A percentile compares a stretch with the other conserved stretches of the same genome.
Conservation (phyloP, 441 rosid species). For the Raphanus hybrid region DNA sequence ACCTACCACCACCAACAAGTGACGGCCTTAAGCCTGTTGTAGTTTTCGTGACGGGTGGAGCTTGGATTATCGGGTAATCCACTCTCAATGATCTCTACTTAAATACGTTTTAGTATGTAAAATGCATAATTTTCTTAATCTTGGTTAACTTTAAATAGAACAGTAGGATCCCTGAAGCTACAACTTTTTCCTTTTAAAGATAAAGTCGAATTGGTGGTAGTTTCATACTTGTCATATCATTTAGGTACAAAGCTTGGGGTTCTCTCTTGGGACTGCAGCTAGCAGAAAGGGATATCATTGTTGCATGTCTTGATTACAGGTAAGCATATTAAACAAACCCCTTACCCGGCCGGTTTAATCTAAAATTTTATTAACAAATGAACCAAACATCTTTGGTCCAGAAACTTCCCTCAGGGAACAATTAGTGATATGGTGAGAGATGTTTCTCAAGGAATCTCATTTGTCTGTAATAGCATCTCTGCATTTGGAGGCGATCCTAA, state of each 20-base stretch:
- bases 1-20: constrained; percentile 67
- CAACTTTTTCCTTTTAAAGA: neutral
- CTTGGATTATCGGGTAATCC: constrained; percentile 93
- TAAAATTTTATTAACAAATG: neutral
- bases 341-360: neutral
- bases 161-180: constrained; percentile 1
- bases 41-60: constrained; percentile 96
- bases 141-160: neutral
- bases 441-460: constrained; percentile 82
- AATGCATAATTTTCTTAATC: neutral
- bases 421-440: constrained; percentile 91
- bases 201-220: neutral
- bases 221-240: constrained; percentile 11
- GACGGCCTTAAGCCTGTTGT: constrained; percentile 85
- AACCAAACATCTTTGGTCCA: constrained; percentile 36
- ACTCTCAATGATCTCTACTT: constrained; percentile 23
- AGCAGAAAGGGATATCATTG: constrained; percentile 93
- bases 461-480: constrained; percentile 72
- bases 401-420: constrained; percentile 99
- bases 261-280: constrained; percentile 90
- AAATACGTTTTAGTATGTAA: neutral
- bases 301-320: constrained; percentile 98
- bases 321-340: constrained; percentile 27
- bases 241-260: constrained; percentile 99
- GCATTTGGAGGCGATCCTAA: constrained; percentile 92